Conservation (phyloP, 2,329 filamentous ascomycete species). For the Berkeleyomyces rouxiae region DNA sequence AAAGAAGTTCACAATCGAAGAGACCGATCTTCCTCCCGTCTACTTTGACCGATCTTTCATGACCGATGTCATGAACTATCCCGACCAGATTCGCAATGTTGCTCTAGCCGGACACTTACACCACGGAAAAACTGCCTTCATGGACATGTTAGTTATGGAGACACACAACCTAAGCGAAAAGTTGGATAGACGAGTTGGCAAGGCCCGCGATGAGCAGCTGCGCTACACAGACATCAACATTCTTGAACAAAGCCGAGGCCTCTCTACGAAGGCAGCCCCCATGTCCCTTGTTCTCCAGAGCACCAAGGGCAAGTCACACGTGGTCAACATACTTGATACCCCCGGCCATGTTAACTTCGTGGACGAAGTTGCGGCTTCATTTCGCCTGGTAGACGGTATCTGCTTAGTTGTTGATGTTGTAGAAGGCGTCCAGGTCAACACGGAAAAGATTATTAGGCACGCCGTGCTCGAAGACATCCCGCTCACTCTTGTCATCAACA, state of each 20-base stretch:
- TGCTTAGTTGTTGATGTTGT: conserved; percentile 91
- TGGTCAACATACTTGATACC: conserved; percentile 89
- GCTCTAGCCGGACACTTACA: conserved; percentile 86
- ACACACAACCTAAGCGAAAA: conserved; percentile 75
- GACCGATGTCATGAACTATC: conserved; percentile 90
- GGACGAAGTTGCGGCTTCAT: conserved; percentile 80
- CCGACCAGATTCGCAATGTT: conserved; percentile 84
- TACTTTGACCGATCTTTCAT: conserved; percentile 82
- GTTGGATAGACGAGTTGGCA: conserved; percentile 65
- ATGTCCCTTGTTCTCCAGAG: conserved; percentile 86
- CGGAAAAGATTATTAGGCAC: conserved; percentile 93
- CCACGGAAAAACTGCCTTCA: conserved; percentile 93
- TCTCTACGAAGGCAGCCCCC: conserved; percentile 83
- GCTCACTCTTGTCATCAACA: conserved; percentile 83
- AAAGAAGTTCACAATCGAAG: conserved; percentile 92
- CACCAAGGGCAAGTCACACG: conserved; percentile 83
- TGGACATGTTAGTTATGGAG: conserved; percentile 95
- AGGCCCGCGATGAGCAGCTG: conserved; percentile 72
- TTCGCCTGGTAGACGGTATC: conserved; percentile 78
- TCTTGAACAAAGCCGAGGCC: conserved; percentile 70
- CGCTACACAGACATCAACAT: conserved; percentile 88
- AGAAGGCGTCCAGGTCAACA: conserved; percentile 96
- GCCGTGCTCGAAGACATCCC: conserved; percentile 81
- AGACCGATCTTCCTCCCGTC: conserved; percentile 76
- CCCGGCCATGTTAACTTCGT: conserved; percentile 98